Base-by-base conservation (phyloP, 1,284 basidiomycete species). In the Takashimella koratensis region DNA sequence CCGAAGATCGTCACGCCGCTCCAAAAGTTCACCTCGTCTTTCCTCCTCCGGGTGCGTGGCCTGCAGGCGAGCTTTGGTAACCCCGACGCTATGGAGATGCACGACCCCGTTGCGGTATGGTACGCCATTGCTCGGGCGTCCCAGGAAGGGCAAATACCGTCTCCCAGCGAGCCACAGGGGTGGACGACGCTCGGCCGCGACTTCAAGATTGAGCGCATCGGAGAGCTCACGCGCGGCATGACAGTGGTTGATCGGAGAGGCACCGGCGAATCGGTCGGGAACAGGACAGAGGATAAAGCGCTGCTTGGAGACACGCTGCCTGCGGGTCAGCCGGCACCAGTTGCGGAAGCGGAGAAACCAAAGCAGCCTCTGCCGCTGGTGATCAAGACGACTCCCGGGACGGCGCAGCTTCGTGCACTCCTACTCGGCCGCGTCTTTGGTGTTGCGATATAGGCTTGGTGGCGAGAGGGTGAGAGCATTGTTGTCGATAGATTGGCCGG, bases 1-100 rank as follows among this genome's bases (percentile, higher is more conserved):
- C 8, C 30, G 16, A 16, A 8, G 8, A 36, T 36, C 30, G n/a
- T n/a, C n/a, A 54, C 60, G 26, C 66, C 68, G 12, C 64, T 93
- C 19, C 75, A 79, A 23, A 83, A 86, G 66, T 94, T 94, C 67
- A 87, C 87, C 5, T 86, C 85, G 57, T 81, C 88, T 3, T 85
- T 95, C 75, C 77, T 93, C 1, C 84, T 86, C 64, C 81, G 84
- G 40, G 84, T 89, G 4, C 78, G 88, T 30, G 84, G 86, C 55
- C 64, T 79, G 30, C 76, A 79, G 64, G 76, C 85, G 23, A 85
- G 86, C 82, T 70, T 86, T 20, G 77, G 82, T 43, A 85, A 84
- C 56, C 86, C 85, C n/a, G 90, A 92, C 71, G 85, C 82, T 6
- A 83, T 92, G 83, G 88, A 91, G 75, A 80, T 94, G 62, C 75